These are phyloP conservation scores for Ogataea angusta DNA, from an alignment of 805 yeast genomes.

Conservation along the genomic window DNA sequence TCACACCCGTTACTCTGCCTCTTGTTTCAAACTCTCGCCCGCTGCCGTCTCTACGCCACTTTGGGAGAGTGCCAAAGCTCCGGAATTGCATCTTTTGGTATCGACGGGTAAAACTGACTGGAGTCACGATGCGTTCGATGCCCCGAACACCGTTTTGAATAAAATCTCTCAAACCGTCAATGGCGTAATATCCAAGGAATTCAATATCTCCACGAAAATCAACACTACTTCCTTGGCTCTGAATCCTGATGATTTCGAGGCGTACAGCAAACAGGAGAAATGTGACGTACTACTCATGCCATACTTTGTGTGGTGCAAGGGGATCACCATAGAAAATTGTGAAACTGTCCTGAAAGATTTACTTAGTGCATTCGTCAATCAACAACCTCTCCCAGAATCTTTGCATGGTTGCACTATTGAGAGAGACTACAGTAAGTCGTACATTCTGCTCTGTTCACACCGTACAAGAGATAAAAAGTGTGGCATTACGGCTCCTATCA, in stretches of 20 bases:
- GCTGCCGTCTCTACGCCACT: slow-evolving; percentile 36
- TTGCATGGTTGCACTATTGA: slow-evolving; percentile 30
- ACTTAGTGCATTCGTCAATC: slow-evolving; percentile 37
- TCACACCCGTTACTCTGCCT: slow-evolving; percentile 25
- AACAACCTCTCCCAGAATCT: slow-evolving; percentile 17
- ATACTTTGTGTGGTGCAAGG: slow-evolving; percentile 65
- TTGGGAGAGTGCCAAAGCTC: slow-evolving; percentile 70
- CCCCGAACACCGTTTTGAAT: slow-evolving; percentile 31
- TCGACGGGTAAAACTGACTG: slow-evolving; percentile 87
- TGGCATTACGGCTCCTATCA: slow-evolving; percentile 89
- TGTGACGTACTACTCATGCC: slow-evolving; percentile 71
- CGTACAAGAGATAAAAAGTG: slow-evolving; percentile 88
- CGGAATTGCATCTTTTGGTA: slow-evolving; percentile 68
- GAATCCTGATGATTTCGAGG: slow-evolving; percentile 36
- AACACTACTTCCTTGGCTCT: slow-evolving; percentile 23
- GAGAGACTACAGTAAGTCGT: slow-evolving; percentile 41
- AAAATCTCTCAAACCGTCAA: slow-evolving; percentile 23
- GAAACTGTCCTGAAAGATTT: slow-evolving; percentile 41
- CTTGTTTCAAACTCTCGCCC: slow-evolving; percentile 38
- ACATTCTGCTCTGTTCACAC: slow-evolving; percentile 83
- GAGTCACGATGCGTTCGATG: slow-evolving; percentile 64
- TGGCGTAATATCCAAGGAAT: slow-evolving; percentile 24
- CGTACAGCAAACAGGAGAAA: slow-evolving; percentile 39
- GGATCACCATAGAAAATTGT: slow-evolving; percentile 44
- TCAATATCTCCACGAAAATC: slow-evolving; percentile 13